Conservation (phyloP, 2,329 filamentous ascomycete species). For the Xylaria sp. region DNA sequence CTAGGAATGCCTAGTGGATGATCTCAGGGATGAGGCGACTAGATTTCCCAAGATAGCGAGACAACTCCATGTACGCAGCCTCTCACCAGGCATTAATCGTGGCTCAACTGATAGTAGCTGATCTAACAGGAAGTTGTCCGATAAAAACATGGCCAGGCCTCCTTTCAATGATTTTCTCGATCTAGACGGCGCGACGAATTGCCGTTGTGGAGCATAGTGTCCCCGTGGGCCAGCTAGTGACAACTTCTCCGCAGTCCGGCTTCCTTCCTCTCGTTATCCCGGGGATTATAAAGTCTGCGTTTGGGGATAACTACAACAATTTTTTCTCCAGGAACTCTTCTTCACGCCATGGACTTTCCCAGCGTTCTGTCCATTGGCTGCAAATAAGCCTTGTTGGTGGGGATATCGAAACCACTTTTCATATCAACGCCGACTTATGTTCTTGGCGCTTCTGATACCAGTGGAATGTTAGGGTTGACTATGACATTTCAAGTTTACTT, state of each 20-base stretch:
- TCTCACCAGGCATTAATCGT: neutral
- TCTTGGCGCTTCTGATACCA: neutral
- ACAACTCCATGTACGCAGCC: neutral
- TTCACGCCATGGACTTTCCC: neutral
- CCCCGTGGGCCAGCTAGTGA: neutral
- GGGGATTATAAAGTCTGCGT: neutral
- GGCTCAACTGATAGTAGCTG: neutral
- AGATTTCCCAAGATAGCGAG: neutral
- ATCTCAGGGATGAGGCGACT: neutral
- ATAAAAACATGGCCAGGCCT: neutral
- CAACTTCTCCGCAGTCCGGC: neutral
- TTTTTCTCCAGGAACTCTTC: neutral
- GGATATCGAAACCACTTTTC: neutral
- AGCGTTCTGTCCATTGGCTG: neutral
- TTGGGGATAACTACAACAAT: neutral
- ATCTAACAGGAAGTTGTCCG: neutral
- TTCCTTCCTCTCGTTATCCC: neutral
- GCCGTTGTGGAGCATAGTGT: neutral
- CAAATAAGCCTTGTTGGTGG: neutral
- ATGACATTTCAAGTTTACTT: neutral
- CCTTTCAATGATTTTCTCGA: neutral
- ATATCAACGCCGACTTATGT: neutral
- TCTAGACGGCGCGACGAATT: neutral
- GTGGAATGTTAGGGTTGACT: neutral
- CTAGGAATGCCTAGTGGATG: conserved; percentile 20